Percentiles rank a stretch among this genome's conserved stretches.
phyloP scores from a whole-genome alignment of 192 early-diverging fungal genomes.

The Mortierella alpina region DNA sequence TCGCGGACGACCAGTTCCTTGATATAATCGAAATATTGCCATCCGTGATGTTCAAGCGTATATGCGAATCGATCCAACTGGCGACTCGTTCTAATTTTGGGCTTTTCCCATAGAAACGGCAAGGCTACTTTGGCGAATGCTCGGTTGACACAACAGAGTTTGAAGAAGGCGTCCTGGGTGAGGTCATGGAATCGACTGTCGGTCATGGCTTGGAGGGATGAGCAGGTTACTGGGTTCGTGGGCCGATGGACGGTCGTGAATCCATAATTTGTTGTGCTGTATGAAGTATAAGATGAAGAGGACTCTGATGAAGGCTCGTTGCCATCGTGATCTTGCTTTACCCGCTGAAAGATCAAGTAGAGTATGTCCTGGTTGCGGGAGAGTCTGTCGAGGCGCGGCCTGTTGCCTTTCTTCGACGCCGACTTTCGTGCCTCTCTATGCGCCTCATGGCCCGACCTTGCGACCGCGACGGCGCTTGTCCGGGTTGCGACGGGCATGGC shows the following conservation, averaged over 20 bases:
- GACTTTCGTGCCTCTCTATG: not conserved
- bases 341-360: constrained; percentile 8
- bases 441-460: too few relatives aligned
- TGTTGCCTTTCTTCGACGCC: not conserved
- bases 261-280: not conserved
- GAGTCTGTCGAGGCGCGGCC: constrained; percentile 9
- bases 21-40: constrained; percentile 20
- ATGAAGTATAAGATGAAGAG: not conserved
- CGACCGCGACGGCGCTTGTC: too few relatives aligned
- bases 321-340: not conserved
- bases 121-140: constrained; percentile 7
- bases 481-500: too few relatives aligned
- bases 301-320: not conserved
- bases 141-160: constrained; percentile 16
- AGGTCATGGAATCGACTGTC: constrained; percentile 16
- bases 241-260: constrained; percentile 7
- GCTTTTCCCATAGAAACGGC: constrained; percentile 21
- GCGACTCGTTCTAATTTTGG: constrained; percentile 16
- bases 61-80: constrained; percentile 19
- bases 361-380: constrained; percentile 23
- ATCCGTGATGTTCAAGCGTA: constrained; percentile 16
- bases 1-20: constrained; percentile 17
- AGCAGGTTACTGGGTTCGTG: not conserved
- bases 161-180: constrained; percentile 19
- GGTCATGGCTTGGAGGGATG: constrained; percentile 8